phyloP scores from a whole-genome alignment of 306 rosid species.

The Alnus rubra region DNA sequence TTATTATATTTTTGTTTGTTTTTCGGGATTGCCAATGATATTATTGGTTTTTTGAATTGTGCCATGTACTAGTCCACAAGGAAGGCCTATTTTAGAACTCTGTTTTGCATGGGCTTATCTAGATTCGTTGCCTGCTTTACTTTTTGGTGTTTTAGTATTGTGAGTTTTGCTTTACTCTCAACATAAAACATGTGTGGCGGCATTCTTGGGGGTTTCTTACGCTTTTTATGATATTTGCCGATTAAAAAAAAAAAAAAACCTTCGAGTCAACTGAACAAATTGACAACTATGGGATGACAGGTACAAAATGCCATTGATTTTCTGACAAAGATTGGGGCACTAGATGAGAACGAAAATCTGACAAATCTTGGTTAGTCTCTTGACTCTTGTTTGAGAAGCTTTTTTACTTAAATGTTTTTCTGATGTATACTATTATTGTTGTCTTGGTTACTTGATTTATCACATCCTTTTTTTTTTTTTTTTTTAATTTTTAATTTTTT shows the following conservation, averaged over 20 bases:
- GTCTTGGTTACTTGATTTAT: constrained; percentile 20
- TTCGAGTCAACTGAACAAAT: not conserved
- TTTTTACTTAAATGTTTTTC: constrained; percentile 4
- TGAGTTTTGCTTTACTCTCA: too few species aligned
- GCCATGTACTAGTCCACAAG: not conserved
- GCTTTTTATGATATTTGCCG: too few species aligned
- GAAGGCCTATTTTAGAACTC: not conserved
- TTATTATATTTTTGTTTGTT: too few species aligned
- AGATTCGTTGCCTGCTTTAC: too few species aligned
- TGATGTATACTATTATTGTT: not conserved
- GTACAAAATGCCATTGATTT: constrained; percentile 94
- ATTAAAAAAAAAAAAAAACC: too few species aligned
- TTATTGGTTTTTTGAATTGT: not conserved
- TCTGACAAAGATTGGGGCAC: constrained; percentile 89
- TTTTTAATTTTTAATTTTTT: not conserved
- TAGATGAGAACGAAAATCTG: constrained; percentile 85
- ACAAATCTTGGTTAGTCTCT: constrained; percentile 76
- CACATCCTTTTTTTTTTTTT: constrained; percentile 19
- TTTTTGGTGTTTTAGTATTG: too few species aligned
- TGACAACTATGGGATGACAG: constrained; percentile 45
- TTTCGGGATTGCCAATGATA: not conserved
- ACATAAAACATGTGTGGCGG: too few species aligned
- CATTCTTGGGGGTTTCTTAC: too few species aligned
- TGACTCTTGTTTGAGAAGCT: constrained; percentile 17
- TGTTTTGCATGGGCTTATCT: too few species aligned